These are phyloP conservation scores for Bipolaris victoriae DNA, from an alignment of 2,329 filamentous ascomycete species.

Conservation along the genomic window DNA sequence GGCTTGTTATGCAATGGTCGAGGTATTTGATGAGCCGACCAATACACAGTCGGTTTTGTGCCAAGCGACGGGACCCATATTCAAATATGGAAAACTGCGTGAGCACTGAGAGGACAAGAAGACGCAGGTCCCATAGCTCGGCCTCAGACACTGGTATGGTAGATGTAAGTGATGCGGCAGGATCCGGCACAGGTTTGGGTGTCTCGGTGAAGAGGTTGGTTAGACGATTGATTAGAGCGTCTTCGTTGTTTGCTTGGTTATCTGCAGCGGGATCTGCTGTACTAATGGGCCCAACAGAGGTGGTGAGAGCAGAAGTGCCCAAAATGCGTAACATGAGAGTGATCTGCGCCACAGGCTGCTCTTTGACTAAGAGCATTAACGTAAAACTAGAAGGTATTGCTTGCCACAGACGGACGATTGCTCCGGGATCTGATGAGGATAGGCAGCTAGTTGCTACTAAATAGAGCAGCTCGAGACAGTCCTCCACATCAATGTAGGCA, in stretches of 20 bases:
- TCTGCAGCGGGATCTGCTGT: conserved; percentile 52
- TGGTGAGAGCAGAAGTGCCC: conserved; percentile 67
- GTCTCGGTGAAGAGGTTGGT: conserved; percentile 67
- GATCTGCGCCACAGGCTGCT: conserved; percentile 69
- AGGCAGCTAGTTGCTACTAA: conserved; percentile 66
- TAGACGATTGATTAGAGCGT: conserved; percentile 65
- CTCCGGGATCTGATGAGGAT: conserved; percentile 45
- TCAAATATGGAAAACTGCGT: conserved; percentile 64
- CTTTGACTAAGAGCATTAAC: conserved; percentile 69
- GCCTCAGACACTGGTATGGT: conserved; percentile 24
- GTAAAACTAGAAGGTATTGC: conserved; percentile 70
- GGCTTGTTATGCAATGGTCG: conserved; percentile 70
- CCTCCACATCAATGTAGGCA: conserved; percentile 67
- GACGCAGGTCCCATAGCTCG: conserved; percentile 55
- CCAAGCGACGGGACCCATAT: conserved; percentile 70
- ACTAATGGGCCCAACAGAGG: conserved; percentile 70
- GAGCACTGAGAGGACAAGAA: conserved; percentile 55
- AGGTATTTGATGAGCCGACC: conserved; percentile 77
- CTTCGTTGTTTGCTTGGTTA: conserved; percentile 49
- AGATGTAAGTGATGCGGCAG: conserved; percentile 6
- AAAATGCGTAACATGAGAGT: conserved; percentile 69
- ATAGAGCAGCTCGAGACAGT: conserved; percentile 71
- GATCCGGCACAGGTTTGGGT: conserved; percentile 47
- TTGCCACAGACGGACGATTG: conserved; percentile 67
- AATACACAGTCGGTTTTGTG: conserved; percentile 70